Percentiles rank a stretch among this genome's conserved stretches.
phyloP scores from a whole-genome alignment of 176 grass and related monocot genomes.

The Triticum monococcum region DNA sequence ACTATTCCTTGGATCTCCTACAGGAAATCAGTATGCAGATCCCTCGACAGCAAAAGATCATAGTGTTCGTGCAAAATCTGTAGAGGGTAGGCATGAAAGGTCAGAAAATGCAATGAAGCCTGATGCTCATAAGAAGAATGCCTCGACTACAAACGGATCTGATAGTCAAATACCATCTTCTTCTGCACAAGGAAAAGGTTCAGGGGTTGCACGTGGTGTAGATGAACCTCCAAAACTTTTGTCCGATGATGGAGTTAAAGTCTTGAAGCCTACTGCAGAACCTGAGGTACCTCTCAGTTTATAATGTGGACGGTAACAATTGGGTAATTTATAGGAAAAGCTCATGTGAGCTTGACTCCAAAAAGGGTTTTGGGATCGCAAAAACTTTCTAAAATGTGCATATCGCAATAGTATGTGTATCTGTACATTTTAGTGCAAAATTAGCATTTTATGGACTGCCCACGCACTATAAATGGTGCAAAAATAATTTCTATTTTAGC shows the following conservation, averaged over 20 bases:
- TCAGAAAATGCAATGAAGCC: constrained; percentile 60
- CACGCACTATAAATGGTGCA: background rate
- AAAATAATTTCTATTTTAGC: background rate
- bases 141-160: constrained; percentile 47
- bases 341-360: background rate
- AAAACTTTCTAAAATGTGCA: background rate
- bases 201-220: constrained; percentile 40
- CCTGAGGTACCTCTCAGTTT: constrained; percentile 62
- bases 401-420: background rate
- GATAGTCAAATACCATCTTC: constrained; percentile 50
- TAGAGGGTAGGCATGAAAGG: constrained; percentile 71
- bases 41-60: constrained; percentile 57
- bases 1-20: constrained; percentile 29
- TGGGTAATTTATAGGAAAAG: background rate
- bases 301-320: background rate
- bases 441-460: background rate
- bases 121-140: constrained; percentile 63
- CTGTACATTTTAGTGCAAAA: background rate
- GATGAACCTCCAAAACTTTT: constrained; percentile 68
- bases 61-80: constrained; percentile 53
- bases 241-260: constrained; percentile 61
- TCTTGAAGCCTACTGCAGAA: constrained; percentile 61
- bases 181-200: constrained; percentile 51
- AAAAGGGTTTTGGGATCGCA: background rate
- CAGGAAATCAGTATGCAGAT: constrained; percentile 69